Conservation (phyloP, 139 green algal genomes). For the Auxenochlorella pyrenoidosa region DNA sequence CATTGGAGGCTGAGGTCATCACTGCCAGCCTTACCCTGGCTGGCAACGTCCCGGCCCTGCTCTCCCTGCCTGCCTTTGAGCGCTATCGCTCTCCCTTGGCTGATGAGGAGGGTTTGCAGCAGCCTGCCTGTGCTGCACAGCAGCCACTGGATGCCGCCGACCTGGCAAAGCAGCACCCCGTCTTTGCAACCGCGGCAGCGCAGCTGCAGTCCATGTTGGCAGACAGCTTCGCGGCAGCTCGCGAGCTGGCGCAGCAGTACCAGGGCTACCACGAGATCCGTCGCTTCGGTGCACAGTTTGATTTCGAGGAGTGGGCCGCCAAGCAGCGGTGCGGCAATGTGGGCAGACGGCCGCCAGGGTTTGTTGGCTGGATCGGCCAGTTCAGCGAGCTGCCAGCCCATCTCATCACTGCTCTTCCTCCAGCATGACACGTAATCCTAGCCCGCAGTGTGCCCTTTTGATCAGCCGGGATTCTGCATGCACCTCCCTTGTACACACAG, state of each 20-base stretch:
- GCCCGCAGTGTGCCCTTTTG: too few species aligned
- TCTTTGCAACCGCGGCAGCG: background rate
- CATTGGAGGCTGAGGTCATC: slow-evolving; percentile 15
- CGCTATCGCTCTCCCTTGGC: background rate
- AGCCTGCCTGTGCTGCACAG: background rate
- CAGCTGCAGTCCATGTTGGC: background rate
- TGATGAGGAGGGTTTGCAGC: background rate
- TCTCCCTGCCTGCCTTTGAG: slow-evolving; percentile 17
- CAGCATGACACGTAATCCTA: too few species aligned
- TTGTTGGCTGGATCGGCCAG: background rate
- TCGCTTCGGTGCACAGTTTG: background rate
- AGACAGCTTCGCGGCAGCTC: slow-evolving; percentile 2
- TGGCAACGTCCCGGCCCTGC: background rate
- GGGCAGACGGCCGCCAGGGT: too few species aligned
- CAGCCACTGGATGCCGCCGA: background rate
- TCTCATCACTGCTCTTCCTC: too few species aligned
- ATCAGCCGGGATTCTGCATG: too few species aligned
- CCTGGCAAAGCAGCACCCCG: background rate
- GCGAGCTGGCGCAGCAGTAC: background rate
- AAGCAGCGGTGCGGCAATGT: background rate
- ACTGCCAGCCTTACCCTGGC: slow-evolving; percentile 1
- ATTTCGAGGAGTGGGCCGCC: slow-evolving; percentile 1
- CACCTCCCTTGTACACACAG: background rate
- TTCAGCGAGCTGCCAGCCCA: background rate
- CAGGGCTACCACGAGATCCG: background rate